Evolutionary conservation across 164 flowering plant species (phyloP).

Genomic region (Sedum album): DNA sequence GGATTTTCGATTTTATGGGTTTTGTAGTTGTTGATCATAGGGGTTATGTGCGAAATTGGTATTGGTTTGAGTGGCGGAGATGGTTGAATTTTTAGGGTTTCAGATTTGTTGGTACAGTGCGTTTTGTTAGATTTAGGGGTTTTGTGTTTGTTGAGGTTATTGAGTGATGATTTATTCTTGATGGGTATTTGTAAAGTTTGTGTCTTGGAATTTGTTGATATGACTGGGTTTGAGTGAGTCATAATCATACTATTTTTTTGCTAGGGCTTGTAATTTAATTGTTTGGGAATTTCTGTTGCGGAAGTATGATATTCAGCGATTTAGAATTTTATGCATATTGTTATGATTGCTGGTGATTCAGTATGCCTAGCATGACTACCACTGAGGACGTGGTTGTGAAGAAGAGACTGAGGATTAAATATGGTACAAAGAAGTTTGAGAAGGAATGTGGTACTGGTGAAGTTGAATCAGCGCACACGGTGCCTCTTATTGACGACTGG

Average conservation of each 20-base stretch:
- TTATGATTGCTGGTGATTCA: conserved; percentile 8
- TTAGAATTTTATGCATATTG: background rate
- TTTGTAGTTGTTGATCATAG: background rate
- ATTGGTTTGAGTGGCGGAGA: background rate
- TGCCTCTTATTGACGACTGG: conserved; percentile 6
- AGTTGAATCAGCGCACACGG: conserved; percentile 4
- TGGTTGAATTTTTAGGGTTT: background rate
- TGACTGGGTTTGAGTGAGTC: background rate
- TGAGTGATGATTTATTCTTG: background rate
- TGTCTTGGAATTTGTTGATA: background rate
- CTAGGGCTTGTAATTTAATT: background rate
- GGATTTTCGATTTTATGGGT: background rate
- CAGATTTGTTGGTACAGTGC: background rate
- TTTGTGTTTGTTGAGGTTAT: background rate
- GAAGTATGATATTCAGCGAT: background rate
- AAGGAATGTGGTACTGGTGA: conserved; percentile 8
- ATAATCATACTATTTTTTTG: background rate
- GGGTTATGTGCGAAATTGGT: background rate
- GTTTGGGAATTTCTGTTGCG: background rate
- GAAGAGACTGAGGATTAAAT: conserved; percentile 24
- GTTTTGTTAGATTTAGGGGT: background rate
- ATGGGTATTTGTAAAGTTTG: background rate
- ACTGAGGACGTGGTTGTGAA: conserved; percentile 16
- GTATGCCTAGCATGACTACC: conserved; percentile 17
- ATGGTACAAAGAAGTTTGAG: conserved; percentile 18